Conservation (phyloP, 345 rosid genomes). For the Ceriops tagal region DNA sequence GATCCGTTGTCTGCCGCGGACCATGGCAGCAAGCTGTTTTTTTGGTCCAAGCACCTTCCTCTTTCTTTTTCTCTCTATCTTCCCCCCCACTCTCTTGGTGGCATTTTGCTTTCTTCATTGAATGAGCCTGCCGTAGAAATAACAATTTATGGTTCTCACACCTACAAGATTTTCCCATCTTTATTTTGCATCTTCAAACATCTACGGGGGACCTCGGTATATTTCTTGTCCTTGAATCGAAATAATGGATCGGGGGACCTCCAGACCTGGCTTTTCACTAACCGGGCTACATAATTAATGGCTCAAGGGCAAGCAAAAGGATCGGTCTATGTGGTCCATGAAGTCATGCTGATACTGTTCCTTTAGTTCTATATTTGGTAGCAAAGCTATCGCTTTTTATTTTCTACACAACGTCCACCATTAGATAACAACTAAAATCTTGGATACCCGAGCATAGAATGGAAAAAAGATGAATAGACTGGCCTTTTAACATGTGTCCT, state of each 20-base stretch:
- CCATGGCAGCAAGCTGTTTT: conserved; percentile 19
- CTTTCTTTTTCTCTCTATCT: background rate
- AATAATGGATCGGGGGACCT: background rate
- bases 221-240: background rate
- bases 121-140: background rate
- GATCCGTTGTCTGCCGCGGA: conserved; percentile 20
- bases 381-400: too few relatives aligned
- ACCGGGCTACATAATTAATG: background rate
- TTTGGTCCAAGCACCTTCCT: background rate
- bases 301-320: background rate
- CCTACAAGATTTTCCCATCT: too few relatives aligned
- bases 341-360: background rate
- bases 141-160: background rate
- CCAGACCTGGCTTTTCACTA: background rate
- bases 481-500: too few relatives aligned
- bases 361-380: too few relatives aligned
- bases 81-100: background rate
- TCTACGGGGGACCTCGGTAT: background rate
- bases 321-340: conserved; percentile 3
- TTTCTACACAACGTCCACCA: too few relatives aligned
- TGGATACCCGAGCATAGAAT: background rate
- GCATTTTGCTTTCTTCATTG: background rate
- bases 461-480: too few relatives aligned
- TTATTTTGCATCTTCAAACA: too few relatives aligned
- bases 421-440: background rate